These are phyloP conservation scores for Microcyclosporella mali DNA, from an alignment of 2,329 filamentous ascomycete species.

Conservation along the genomic window DNA sequence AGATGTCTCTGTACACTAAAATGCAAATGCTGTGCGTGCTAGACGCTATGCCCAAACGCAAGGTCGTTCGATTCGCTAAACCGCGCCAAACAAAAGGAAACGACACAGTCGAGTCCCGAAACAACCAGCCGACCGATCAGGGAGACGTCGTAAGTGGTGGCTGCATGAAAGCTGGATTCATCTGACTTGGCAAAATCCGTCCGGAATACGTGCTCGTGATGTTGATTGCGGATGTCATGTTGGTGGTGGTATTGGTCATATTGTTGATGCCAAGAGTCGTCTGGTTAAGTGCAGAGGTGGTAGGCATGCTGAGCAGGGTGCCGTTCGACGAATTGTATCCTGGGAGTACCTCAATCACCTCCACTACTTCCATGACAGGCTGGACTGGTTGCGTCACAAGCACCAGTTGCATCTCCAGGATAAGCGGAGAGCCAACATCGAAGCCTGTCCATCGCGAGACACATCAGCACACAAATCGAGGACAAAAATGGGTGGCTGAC, in stretches of 20 bases:
- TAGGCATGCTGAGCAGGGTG: not conserved
- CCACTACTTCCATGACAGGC: conserved; percentile 8
- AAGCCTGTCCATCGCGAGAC: not conserved
- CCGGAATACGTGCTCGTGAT: not conserved
- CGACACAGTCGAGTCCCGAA: too few species aligned
- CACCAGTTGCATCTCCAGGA: conserved; percentile 18
- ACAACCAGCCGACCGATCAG: too few species aligned
- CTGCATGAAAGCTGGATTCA: not conserved
- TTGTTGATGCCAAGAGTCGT: not conserved
- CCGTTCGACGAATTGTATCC: not conserved
- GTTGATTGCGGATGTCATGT: not conserved
- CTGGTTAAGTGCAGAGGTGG: not conserved
- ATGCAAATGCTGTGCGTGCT: too few species aligned
- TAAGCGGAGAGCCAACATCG: conserved; percentile 3
- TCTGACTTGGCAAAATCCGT: conserved; percentile 4
- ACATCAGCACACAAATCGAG: not conserved
- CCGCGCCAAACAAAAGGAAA: too few species aligned
- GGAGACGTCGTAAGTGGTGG: too few species aligned
- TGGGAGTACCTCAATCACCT: conserved; percentile 11
- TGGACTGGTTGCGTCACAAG: conserved; percentile 18
- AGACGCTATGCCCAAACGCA: too few species aligned
- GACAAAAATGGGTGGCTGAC: not conserved
- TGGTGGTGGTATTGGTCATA: not conserved
- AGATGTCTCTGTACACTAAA: too few species aligned
- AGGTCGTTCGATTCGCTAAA: too few species aligned